Evolutionary conservation across 2,329 filamentous ascomycete genomes (phyloP).

Genomic region (Trichoderma guizhouense): DNA sequence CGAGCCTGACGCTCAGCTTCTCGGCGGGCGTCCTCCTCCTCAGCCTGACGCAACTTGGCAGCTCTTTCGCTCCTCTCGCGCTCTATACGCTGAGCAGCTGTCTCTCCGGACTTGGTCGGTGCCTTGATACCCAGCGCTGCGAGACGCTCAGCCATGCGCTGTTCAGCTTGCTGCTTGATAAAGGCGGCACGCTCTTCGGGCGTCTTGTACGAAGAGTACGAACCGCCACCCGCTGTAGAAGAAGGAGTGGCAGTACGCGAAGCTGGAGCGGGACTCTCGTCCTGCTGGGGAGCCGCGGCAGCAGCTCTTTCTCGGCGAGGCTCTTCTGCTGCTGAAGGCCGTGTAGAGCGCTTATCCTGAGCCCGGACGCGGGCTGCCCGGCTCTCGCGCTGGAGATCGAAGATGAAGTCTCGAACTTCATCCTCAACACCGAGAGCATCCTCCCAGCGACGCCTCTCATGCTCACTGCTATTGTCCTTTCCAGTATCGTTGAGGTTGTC

Average conservation of each 20-base stretch:
- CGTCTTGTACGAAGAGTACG: slow-evolving; percentile 82
- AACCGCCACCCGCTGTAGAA: slow-evolving; percentile 53
- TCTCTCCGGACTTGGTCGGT: slow-evolving; percentile 74
- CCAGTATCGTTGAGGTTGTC: slow-evolving; percentile 80
- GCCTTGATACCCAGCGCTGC: slow-evolving; percentile 90
- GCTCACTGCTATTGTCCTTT: slow-evolving; percentile 73
- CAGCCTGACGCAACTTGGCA: slow-evolving; percentile 81
- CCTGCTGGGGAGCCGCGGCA: neutral
- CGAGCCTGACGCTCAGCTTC: slow-evolving; percentile 84
- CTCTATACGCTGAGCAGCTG: slow-evolving; percentile 77
- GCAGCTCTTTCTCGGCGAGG: slow-evolving; percentile 36
- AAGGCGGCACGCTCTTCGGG: slow-evolving; percentile 92
- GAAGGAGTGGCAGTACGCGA: slow-evolving; percentile 47
- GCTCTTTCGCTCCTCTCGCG: slow-evolving; percentile 85
- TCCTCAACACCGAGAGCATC: slow-evolving; percentile 95
- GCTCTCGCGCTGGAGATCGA: slow-evolving; percentile 85
- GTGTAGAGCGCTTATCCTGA: slow-evolving; percentile 53
- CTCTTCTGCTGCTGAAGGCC: slow-evolving; percentile 42
- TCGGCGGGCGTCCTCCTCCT: slow-evolving; percentile 87
- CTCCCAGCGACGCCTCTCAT: slow-evolving; percentile 92
- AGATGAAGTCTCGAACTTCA: slow-evolving; percentile 96
- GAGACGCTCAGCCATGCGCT: slow-evolving; percentile 92
- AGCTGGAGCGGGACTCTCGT: slow-evolving; percentile 51
- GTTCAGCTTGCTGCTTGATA: slow-evolving; percentile 95
- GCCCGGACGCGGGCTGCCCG: slow-evolving; percentile 66